Evolutionary conservation across 257 asterid species (phyloP).

Genomic region (Solanum gandarillasii): DNA sequence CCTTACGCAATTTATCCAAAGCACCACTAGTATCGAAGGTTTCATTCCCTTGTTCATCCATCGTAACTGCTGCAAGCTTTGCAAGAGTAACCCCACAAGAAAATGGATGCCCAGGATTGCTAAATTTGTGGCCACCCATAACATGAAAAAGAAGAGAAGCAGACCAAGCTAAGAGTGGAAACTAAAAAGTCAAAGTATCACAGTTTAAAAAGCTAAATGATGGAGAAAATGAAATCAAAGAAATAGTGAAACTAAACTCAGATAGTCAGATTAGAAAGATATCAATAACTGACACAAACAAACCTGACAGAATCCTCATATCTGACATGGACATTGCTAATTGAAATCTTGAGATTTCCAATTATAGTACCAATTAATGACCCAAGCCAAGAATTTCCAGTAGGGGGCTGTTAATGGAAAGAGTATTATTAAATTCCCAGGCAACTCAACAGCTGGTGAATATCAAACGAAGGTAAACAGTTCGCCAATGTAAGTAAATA

Average conservation of each 20-base stretch:
- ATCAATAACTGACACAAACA: slow-evolving; percentile 8
- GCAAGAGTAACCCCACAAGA: slow-evolving; percentile 92
- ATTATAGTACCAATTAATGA: slow-evolving; percentile 85
- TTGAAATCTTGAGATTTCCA: slow-evolving; percentile 93
- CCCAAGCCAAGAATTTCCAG: slow-evolving; percentile 97
- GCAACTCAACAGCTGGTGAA: slow-evolving; percentile 1
- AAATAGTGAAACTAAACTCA: not conserved
- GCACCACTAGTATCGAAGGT: slow-evolving; percentile 99
- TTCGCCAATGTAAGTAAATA: not conserved
- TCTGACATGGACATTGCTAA: slow-evolving; percentile 92
- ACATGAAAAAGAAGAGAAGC: slow-evolving; percentile 6
- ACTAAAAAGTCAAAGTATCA: not conserved
- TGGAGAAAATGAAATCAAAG: not conserved
- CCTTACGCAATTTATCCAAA: slow-evolving; percentile 95
- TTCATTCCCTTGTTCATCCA: slow-evolving; percentile 98
- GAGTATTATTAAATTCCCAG: slow-evolving; percentile 4
- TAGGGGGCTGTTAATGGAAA: slow-evolving; percentile 52
- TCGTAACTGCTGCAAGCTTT: slow-evolving; percentile 96
- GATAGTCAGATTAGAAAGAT: not conserved
- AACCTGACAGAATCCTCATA: slow-evolving; percentile 93
- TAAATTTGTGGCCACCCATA: slow-evolving; percentile 13
- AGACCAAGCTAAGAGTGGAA: not conserved
- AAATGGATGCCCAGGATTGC: slow-evolving; percentile 94
- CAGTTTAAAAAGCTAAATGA: not conserved
- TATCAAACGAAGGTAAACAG: not conserved